Percentiles rank a stretch among this genome's conserved stretches.
Conservation (phyloP, 2,329 filamentous ascomycete genomes). For the Epichloe elymi region DNA sequence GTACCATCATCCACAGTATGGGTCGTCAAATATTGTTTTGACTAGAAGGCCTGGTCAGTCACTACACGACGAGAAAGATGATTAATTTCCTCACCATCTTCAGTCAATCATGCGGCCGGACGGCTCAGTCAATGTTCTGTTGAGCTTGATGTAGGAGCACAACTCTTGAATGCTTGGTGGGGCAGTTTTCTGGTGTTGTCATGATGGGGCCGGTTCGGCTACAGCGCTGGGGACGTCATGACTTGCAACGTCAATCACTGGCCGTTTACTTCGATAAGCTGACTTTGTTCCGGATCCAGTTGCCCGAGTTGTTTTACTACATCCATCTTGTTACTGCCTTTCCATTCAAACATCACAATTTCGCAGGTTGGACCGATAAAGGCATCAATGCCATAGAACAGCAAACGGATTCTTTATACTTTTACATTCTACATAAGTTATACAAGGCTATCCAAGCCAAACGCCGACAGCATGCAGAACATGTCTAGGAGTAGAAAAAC, state of each 20-base stretch:
- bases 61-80: neutral
- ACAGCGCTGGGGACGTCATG: neutral
- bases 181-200: conserved; percentile 1
- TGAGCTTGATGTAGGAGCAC: conserved; percentile 4
- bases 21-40: conserved; percentile 93
- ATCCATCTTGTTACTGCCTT: neutral
- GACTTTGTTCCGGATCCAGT: neutral
- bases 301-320: neutral
- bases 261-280: neutral
- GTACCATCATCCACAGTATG: conserved; percentile 81
- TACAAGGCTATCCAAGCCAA: conserved; percentile 19
- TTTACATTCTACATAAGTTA: conserved; percentile 11
- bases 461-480: conserved; percentile 22
- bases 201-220: neutral
- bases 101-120: neutral
- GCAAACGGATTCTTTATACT: neutral
- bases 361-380: neutral
- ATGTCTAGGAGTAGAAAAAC: conserved; percentile 17
- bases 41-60: conserved; percentile 38
- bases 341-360: neutral
- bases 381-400: neutral
- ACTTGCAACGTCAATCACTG: neutral
- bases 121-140: neutral
- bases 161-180: conserved; percentile 5
- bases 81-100: conserved; percentile 15